These are phyloP conservation scores for Lentinus tigrinus DNA, from an alignment of 768 basidiomycete species.

Conservation along the genomic window DNA sequence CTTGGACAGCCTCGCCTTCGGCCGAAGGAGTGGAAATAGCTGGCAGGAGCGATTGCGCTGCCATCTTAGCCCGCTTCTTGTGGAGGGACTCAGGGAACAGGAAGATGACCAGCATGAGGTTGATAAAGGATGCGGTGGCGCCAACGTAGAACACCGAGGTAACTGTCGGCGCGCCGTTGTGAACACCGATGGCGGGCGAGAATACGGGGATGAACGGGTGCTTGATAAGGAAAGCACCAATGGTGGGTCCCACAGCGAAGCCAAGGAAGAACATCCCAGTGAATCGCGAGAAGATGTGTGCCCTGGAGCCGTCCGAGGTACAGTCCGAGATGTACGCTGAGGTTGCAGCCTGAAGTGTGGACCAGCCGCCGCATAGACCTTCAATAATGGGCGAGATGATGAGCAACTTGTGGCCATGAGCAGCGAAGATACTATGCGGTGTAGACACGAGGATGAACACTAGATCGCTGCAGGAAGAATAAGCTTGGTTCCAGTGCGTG, in stretches of 20 bases:
- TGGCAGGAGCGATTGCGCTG: background rate
- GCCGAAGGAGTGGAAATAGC: constrained; percentile 23
- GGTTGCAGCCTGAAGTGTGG: constrained; percentile 60
- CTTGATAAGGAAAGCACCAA: constrained; percentile 53
- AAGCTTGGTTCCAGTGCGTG: constrained; percentile 19
- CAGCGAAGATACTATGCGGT: constrained; percentile 53
- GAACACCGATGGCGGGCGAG: constrained; percentile 15
- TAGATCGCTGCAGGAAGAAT: constrained; percentile 54
- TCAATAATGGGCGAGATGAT: constrained; percentile 78
- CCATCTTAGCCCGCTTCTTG: constrained; percentile 43
- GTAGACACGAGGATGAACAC: constrained; percentile 79
- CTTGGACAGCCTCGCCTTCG: constrained; percentile 25
- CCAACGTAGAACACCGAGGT: constrained; percentile 56
- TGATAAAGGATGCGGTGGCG: constrained; percentile 42
- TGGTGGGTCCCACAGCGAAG: constrained; percentile 74
- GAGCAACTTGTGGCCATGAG: constrained; percentile 72
- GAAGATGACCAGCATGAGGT: constrained; percentile 59
- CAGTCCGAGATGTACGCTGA: constrained; percentile 74
- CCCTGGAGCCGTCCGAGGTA: constrained; percentile 79
- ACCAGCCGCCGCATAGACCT: constrained; percentile 79
- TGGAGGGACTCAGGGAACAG: constrained; percentile 49
- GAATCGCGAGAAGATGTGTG: constrained; percentile 56
- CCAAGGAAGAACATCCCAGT: constrained; percentile 78
- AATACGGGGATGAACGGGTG: constrained; percentile 38
- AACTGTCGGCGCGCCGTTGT: constrained; percentile 38